Base-by-base conservation (phyloP, 805 yeast genomes). In the Grigorovia transvaalensis region DNA sequence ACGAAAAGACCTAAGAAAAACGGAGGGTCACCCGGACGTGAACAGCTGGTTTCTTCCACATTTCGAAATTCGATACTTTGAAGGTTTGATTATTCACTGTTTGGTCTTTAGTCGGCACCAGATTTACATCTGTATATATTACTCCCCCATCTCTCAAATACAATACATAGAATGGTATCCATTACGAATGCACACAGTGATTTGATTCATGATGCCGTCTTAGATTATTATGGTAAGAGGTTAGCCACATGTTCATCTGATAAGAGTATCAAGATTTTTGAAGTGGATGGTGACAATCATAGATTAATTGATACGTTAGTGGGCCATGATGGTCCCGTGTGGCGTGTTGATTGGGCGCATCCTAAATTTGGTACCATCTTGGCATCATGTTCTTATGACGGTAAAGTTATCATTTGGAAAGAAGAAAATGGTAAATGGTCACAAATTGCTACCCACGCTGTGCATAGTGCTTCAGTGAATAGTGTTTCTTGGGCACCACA, bases 321-420 rank as follows among this genome's bases (percentile, higher is more conserved):
- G 48, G 97, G 95, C 42, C 99, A 93, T 69, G 96, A 89, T 56
- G 99, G 98, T 38, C 98, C 99, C 12, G 97, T 93, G 47, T 93
- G 99, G 99, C 96, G 91, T 71, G 95, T 89, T 19, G 81, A 88
- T 51, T 93, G 99, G 99, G 98, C 98, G 2, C 99, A 93, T 67
- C 99, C 99, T 35, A 91, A 91, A 68, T 93, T 91, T 65, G 99
- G 99, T 43, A 84, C 88, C 13, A 88, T 91, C 56, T 75, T 93
- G 57, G 99, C 99, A 1, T 85, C 96, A 27, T 88, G 96, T 60
- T 88, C 96, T 1, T 93, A 88, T 65, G 97, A 93, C 66, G 99
- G 99, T 51, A 85, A 85, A 63, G 97, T 88, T 17, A 72, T 90
- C 55, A 82, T 93, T 61, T 93, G 99, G 99, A 85, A 88, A 64